A percentile compares a stretch with the other conserved stretches of the same genome.
Evolutionary conservation across 371 early-diverging fungal genomes (phyloP).

Genomic region (Nematocida parisii): DNA sequence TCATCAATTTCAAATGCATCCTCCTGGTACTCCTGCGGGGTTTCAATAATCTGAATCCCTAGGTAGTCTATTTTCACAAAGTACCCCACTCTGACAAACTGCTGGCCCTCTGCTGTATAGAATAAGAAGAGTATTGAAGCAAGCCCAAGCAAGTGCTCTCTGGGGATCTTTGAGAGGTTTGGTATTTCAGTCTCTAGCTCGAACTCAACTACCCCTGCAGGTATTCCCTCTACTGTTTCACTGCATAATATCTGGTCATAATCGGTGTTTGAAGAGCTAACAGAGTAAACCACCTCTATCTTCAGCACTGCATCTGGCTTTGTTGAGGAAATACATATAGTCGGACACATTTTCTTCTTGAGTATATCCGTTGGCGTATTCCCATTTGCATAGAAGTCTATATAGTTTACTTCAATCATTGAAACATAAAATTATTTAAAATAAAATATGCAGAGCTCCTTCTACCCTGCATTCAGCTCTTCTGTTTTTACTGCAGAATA

Average conservation of each 20-base stretch:
- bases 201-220: constrained; percentile 65
- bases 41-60: constrained; percentile 57
- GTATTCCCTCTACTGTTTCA: constrained; percentile 62
- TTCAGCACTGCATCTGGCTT: neutral
- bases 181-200: constrained; percentile 59
- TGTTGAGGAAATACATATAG: constrained; percentile 4
- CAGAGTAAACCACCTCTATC: constrained; percentile 39
- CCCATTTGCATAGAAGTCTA: constrained; percentile 29
- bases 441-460: neutral
- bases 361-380: constrained; percentile 19
- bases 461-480: neutral
- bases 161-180: constrained; percentile 58
- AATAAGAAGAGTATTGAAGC: constrained; percentile 61
- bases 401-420: constrained; percentile 53
- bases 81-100: constrained; percentile 68
- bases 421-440: constrained; percentile 42
- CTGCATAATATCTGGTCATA: constrained; percentile 66
- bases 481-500: too few relatives aligned
- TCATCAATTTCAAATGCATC: constrained; percentile 24
- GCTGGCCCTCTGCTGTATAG: constrained; percentile 52
- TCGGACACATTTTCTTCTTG: constrained; percentile 15
- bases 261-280: constrained; percentile 29
- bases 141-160: constrained; percentile 64
- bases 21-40: constrained; percentile 44
- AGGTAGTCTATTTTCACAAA: constrained; percentile 69